Evolutionary conservation across 352 stramenopile genomes (phyloP), one percentile per base, ranked within the genome.

Genomic region (Phytopythium sindhum): DNA sequence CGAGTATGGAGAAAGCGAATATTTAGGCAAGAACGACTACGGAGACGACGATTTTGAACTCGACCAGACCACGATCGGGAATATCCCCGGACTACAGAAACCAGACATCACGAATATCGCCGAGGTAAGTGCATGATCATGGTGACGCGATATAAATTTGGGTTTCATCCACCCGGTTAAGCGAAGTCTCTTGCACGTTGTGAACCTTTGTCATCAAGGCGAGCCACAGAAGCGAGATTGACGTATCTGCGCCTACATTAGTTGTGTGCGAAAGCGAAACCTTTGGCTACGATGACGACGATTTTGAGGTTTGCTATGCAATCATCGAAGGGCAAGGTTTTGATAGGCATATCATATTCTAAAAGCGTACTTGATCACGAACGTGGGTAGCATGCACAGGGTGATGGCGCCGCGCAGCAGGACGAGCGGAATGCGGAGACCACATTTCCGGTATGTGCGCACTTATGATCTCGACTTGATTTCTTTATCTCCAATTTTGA

Each of bases 241-340:
- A 29, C 11, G 15, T n/a, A 10, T 14, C 29, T 2, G 29, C 10
- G 8, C 9, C 52, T 28, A 6, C 29, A 31, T 21, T 19, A 15
- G 12, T 41, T 9, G 28, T 29, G 12, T 19, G 14, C 0, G 62
- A 76, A 9, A 77, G 45, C 4, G 72, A 84, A 41, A 77, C 69
- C 1, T 90, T 89, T 54, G 84, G 81, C 53, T 93, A 93, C 62
- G 81, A 84, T 44, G 78, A 93, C 21, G 84, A 91, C n/a, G 81
- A 86, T 47, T 90, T 91, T 65, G 84, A 93, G 68, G 78, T 77
- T 53, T n/a, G 47, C 7, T n/a, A 4, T 47, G 41, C 17, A 23
- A 11, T 23, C n/a, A 24, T 47, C 17, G 15, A 23, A 47, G 0
- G 9, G 17, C 1, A 23, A 4, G n/a, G 2, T 4, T 26, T 8